Base-by-base conservation (phyloP, 306 rosid species). In the cucumber (Cucumis sativus) region DNA sequence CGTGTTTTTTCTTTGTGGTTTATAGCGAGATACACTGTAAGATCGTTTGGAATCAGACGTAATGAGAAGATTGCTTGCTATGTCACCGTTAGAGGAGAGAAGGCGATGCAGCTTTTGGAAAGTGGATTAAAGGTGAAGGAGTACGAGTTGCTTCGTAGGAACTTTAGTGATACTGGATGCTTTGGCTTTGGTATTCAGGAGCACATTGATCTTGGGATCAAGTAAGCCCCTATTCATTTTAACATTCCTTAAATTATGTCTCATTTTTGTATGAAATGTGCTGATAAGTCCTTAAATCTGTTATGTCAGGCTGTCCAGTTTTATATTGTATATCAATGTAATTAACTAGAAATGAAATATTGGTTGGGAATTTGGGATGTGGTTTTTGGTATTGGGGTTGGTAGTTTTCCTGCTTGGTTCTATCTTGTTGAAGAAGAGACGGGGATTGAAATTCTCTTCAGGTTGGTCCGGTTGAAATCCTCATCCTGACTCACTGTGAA, bases 41-140 rank as follows among this genome's bases (percentile, higher is more conserved):
- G 96, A 8, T 88, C 93, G 21, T 92, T 90, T 63, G 97, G 96
- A 10, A 92, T 92, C 60, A 87, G 96, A 63, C 83, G 92, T 71
- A 92, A 92, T 79, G 97, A 92, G 63, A 92, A 92, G 88, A 92
- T 92, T 82, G 97, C 96, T 0, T 92, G 97, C 88, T 85, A 92
- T 74, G 97, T 92, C 37, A 92, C 94, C 75, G 96, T 89, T 8
- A 88, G 94, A 82, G 96, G 96, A 17, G 97, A 92, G 16, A 92
- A 92, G 85, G 97, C 97, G 1, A 90, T 90, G 91, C 94, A 90
- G 59, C 96, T 90, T 25, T 82, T 90, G 87, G 97, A 92, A 80
- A 90, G 94, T 80, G 97, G 97, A 3, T 81, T 92, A 76, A 90
- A 92, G 87, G 94, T 89, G 52, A 92, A 90, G 84, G 97, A 90